phyloP scores from a whole-genome alignment of 1,284 basidiomycete species.

The Neonothopanus nambi region DNA sequence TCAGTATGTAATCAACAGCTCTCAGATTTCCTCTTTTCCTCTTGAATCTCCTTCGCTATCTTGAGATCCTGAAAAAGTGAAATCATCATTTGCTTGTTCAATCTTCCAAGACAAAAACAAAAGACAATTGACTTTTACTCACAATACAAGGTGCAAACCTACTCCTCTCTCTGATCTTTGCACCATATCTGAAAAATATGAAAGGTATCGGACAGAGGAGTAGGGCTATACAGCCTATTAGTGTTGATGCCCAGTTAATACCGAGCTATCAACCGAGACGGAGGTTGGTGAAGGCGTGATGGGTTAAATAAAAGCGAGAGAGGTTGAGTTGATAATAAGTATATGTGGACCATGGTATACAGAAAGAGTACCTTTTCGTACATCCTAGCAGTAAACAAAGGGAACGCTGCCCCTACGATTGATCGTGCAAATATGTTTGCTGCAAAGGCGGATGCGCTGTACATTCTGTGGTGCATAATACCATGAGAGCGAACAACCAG shows the following conservation, averaged over 20 bases:
- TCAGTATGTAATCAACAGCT: no score
- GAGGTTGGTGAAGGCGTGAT: no score
- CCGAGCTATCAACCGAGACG: no score
- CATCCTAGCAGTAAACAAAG: slow-evolving; percentile 47
- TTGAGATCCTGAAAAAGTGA: slow-evolving; percentile 4
- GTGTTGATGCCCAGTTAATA: slow-evolving; percentile 17
- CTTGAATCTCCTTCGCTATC: slow-evolving; percentile 11
- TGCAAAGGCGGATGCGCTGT: slow-evolving; percentile 71
- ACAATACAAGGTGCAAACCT: slow-evolving; percentile 56
- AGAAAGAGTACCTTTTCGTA: slow-evolving; percentile 7
- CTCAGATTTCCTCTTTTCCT: no score
- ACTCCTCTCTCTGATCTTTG: slow-evolving; percentile 46
- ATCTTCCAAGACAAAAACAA: not conserved
- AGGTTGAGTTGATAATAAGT: not conserved
- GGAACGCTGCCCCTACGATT: slow-evolving; percentile 65
- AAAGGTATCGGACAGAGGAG: slow-evolving; percentile 58
- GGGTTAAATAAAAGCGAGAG: not conserved
- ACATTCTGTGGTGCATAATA: slow-evolving; percentile 37
- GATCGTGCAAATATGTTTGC: slow-evolving; percentile 72
- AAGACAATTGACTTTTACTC: slow-evolving; percentile 24
- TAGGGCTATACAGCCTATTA: slow-evolving; percentile 42
- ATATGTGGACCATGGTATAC: no score
- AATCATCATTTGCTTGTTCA: not conserved
- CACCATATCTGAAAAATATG: slow-evolving; percentile 55
- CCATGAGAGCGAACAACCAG: not conserved